These are phyloP conservation scores for Candida coquimbonensis DNA, from an alignment of 805 yeast species.

Conservation along the genomic window DNA sequence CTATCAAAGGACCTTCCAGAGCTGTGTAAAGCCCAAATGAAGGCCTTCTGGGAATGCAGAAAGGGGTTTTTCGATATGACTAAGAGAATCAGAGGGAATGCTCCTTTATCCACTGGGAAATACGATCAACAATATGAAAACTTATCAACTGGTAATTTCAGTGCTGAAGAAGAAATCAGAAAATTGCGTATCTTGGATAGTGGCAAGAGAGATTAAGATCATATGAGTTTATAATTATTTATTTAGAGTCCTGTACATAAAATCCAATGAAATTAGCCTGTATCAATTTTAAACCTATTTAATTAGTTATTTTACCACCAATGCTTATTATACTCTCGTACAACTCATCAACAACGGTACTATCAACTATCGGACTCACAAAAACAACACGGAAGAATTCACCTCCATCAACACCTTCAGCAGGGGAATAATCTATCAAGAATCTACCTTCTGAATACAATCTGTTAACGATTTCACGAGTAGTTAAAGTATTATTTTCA, in stretches of 20 bases:
- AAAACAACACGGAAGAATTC: constrained; percentile 84
- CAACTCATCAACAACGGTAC: constrained; percentile 38
- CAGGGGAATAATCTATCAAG: constrained; percentile 74
- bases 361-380: constrained; percentile 56
- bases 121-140: constrained; percentile 84
- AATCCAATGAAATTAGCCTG: not conserved
- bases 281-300: not conserved
- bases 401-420: constrained; percentile 50
- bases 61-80: constrained; percentile 88
- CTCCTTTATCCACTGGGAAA: constrained; percentile 86
- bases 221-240: not conserved
- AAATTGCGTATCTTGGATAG: constrained; percentile 61
- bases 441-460: constrained; percentile 60
- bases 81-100: constrained; percentile 89
- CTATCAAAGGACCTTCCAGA: constrained; percentile 76
- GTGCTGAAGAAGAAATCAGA: constrained; percentile 72
- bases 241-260: not conserved
- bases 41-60: constrained; percentile 84
- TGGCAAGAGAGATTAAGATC: constrained; percentile 24
- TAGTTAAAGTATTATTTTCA: constrained; percentile 42
- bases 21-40: constrained; percentile 76
- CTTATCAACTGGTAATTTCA: constrained; percentile 72
- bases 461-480: constrained; percentile 54
- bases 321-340: constrained; percentile 29
- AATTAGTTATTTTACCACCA: not conserved